A percentile compares a stretch with the other conserved stretches of the same genome.
Conservation (phyloP, 116 monocot species). For the Iris pallida region DNA sequence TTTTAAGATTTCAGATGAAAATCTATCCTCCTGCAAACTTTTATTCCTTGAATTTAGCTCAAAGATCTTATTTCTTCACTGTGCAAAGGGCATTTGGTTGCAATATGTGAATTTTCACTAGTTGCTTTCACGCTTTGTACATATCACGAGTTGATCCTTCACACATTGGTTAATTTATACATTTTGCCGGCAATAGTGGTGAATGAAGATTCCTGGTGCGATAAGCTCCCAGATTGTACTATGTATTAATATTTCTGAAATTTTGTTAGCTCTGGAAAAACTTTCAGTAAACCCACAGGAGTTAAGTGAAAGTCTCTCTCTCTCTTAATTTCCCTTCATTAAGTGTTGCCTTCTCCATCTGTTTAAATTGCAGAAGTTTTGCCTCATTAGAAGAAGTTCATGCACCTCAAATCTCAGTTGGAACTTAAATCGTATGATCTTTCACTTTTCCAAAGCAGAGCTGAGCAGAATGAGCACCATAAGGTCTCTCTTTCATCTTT, state of each 20-base stretch:
- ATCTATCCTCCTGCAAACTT: too few species aligned
- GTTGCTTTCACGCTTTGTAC: too few species aligned
- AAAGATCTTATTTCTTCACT: too few species aligned
- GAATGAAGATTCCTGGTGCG: background rate
- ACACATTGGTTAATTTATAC: too few species aligned
- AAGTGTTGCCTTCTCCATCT: background rate
- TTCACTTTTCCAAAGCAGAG: constrained; percentile 81
- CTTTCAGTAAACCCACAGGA: background rate
- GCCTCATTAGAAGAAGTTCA: constrained; percentile 62
- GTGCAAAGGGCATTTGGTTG: too few species aligned
- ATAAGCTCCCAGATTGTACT: background rate
- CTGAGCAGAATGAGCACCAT: constrained; percentile 91
- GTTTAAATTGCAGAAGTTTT: constrained; percentile 63
- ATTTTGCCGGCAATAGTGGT: too few species aligned
- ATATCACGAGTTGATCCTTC: too few species aligned
- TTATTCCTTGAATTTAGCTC: too few species aligned
- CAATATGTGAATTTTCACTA: too few species aligned
- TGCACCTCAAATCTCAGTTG: constrained; percentile 65
- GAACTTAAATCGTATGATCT: constrained; percentile 92
- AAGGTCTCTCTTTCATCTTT: constrained; percentile 47
- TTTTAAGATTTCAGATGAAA: too few species aligned
- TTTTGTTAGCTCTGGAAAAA: too few species aligned
- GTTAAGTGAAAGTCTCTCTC: background rate
- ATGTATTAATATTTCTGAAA: background rate
- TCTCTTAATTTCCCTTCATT: background rate